Evolutionary conservation across 805 yeast genomes (phyloP).

Genomic region (Saturnispora zaruensis): DNA sequence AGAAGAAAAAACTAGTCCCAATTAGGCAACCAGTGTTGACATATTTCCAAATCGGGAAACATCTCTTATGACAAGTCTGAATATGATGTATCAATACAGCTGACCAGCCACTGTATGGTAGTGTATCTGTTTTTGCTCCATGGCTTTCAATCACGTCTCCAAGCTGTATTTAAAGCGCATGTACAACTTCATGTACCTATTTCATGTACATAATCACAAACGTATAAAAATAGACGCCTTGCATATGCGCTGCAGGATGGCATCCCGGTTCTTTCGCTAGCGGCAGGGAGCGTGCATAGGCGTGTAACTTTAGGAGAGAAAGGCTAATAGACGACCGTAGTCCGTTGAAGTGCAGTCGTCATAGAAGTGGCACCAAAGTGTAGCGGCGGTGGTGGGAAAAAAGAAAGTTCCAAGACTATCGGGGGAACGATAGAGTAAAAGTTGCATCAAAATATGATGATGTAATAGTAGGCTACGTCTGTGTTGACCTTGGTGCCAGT

Average conservation of each 20-base stretch:
- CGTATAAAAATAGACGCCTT: background rate
- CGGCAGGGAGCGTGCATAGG: background rate
- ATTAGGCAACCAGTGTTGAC: background rate
- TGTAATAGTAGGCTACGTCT: background rate
- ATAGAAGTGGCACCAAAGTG: background rate
- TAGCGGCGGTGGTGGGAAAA: background rate
- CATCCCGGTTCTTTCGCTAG: background rate
- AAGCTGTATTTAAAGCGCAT: background rate
- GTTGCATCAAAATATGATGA: background rate
- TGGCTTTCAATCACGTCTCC: background rate
- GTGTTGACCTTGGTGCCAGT: background rate
- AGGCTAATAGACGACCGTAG: background rate
- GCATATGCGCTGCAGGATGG: background rate
- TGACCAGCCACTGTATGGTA: background rate
- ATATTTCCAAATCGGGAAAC: conserved; percentile 2
- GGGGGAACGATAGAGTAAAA: background rate
- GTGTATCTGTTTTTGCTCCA: background rate
- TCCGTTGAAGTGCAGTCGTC: background rate
- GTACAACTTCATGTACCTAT: background rate
- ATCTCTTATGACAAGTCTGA: background rate
- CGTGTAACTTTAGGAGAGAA: background rate
- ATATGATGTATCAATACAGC: background rate
- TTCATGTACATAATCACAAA: background rate
- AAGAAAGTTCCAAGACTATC: background rate
- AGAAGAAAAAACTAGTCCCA: background rate